Conservation (phyloP, 2,329 filamentous ascomycete species). For the Neofusicoccum cordaticola region DNA sequence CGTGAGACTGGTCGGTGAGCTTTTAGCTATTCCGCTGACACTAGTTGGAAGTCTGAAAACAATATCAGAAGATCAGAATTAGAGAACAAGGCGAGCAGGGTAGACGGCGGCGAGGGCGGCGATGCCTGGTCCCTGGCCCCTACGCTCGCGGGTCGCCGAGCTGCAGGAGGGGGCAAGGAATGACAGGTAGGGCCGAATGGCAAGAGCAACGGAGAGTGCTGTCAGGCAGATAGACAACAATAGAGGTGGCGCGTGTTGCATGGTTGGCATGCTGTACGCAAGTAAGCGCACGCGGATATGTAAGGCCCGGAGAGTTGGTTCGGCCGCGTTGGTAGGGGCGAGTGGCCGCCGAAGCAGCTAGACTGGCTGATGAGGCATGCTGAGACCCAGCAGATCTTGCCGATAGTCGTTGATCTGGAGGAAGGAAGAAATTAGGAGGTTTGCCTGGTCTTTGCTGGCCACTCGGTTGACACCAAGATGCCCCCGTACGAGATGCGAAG, state of each 20-base stretch:
- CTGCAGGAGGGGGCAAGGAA: not conserved
- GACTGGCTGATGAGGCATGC: not conserved
- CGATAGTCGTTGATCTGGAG: not conserved
- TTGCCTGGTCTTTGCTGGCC: not conserved
- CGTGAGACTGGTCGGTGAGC: not conserved
- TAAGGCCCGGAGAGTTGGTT: slow-evolving; percentile 10
- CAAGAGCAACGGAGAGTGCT: not conserved
- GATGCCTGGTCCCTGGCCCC: slow-evolving; percentile 1
- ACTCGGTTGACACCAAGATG: not conserved
- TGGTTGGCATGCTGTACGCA: not conserved
- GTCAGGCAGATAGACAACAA: not conserved
- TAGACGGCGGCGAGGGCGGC: not conserved
- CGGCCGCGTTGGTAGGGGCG: slow-evolving; percentile 1
- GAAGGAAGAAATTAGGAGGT: not conserved
- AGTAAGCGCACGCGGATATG: slow-evolving; percentile 13
- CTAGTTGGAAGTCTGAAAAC: not conserved
- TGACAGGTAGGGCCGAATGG: not conserved
- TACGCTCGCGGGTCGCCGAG: not conserved
- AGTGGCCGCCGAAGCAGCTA: not conserved
- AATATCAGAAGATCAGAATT: not conserved
- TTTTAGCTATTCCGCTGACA: not conserved
- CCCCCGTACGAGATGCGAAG: not conserved
- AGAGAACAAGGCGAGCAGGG: not conserved
- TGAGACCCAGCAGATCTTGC: not conserved
- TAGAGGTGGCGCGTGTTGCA: not conserved